These are phyloP conservation scores for Kuraishia cidri DNA, from an alignment of 805 yeast species.

Conservation along the genomic window DNA sequence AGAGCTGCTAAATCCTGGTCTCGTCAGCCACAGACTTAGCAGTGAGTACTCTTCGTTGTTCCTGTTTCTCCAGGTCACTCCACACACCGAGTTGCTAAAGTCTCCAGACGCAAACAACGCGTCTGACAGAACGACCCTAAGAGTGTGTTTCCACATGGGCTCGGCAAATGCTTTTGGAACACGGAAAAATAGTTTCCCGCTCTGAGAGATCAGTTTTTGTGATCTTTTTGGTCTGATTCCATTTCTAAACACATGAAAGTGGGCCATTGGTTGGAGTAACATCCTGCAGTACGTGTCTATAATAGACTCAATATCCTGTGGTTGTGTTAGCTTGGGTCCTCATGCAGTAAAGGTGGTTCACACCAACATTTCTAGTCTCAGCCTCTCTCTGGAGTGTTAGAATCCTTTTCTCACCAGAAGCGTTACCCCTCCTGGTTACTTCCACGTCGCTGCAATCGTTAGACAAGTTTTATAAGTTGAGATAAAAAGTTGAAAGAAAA, in stretches of 20 bases:
- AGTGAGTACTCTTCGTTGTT: background rate
- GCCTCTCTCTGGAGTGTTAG: no score
- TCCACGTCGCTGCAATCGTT: no score
- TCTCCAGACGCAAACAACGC: background rate
- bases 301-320: no score
- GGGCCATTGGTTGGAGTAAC: no score
- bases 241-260: background rate
- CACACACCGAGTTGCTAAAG: background rate
- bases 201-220: background rate
- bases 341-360: no score
- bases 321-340: no score
- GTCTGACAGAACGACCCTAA: background rate
- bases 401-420: no score
- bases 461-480: no score
- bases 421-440: no score
- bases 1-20: background rate
- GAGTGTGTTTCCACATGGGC: background rate
- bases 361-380: no score
- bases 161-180: background rate
- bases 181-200: background rate
- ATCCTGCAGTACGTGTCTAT: no score
- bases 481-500: no score
- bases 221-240: slow-evolving; percentile 1
- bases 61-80: background rate
- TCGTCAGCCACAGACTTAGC: background rate